phyloP scores from a whole-genome alignment of 106 monocot species.

The Apostasia shenzhenica region DNA sequence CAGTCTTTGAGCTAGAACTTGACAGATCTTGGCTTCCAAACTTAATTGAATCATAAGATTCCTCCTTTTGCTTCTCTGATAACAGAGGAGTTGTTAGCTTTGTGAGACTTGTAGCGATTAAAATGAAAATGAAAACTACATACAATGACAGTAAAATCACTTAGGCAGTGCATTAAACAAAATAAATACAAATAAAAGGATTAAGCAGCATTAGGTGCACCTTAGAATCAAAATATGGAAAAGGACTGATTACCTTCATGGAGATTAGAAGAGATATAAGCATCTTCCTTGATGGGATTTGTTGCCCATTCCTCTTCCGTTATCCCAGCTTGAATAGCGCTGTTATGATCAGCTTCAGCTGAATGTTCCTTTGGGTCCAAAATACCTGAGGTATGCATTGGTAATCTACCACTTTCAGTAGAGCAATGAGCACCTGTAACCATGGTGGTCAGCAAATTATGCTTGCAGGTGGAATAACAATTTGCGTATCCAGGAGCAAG shows the following conservation, averaged over 20 bases:
- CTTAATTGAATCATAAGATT: conserved; percentile 5
- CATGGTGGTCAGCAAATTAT: neutral
- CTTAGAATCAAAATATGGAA: no score
- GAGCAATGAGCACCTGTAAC: conserved; percentile 19
- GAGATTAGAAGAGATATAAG: conserved; percentile 2
- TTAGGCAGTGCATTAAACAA: no score
- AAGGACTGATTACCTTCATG: conserved; percentile 20
- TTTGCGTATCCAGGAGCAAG: no score
- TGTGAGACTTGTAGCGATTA: no score
- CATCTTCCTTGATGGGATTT: conserved; percentile 15
- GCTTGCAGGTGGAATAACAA: neutral
- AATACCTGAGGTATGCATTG: conserved; percentile 3
- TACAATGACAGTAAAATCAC: no score
- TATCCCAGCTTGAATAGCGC: conserved; percentile 27
- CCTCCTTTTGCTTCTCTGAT: conserved; percentile 3
- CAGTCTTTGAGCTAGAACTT: conserved; percentile 19
- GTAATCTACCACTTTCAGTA: conserved; percentile 4
- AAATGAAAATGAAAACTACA: no score
- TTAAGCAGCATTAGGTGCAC: no score
- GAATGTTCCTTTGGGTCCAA: conserved; percentile 9
- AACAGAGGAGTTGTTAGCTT: no score
- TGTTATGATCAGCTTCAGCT: conserved; percentile 6
- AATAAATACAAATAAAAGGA: no score
- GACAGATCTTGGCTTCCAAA: conserved; percentile 7
- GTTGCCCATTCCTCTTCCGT: conserved; percentile 32